Conservation (phyloP, 2,329 filamentous ascomycete species). For the Davidsoniella australis region DNA sequence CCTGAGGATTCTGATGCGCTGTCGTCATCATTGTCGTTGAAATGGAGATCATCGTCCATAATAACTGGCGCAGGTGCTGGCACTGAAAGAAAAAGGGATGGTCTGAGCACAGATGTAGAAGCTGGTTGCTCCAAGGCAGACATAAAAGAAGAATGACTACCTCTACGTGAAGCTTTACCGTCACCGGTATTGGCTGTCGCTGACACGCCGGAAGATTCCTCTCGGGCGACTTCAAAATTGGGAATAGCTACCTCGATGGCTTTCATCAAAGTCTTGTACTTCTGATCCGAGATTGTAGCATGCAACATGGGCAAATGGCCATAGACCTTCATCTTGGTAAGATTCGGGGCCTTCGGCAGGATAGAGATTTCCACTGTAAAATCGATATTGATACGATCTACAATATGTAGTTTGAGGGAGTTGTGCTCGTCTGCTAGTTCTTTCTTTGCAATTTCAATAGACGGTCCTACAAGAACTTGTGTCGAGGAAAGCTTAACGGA, state of each 20-base stretch:
- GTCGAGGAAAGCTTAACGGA: conserved; percentile 84
- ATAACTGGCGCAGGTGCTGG: conserved; percentile 56
- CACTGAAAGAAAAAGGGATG: conserved; percentile 53
- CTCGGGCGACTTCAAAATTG: conserved; percentile 37
- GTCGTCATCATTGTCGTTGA: conserved; percentile 47
- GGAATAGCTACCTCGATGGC: conserved; percentile 91
- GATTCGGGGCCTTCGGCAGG: conserved; percentile 81
- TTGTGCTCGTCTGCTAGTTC: conserved; percentile 56
- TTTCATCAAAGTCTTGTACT: conserved; percentile 95
- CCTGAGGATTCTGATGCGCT: conserved; percentile 38
- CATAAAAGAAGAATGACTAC: conserved; percentile 12
- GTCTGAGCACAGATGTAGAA: conserved; percentile 1
- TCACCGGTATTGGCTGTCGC: background rate
- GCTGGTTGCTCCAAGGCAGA: conserved; percentile 11
- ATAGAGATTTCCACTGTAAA: conserved; percentile 95
- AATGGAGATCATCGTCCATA: conserved; percentile 57
- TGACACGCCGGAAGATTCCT: background rate
- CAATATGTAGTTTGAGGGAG: conserved; percentile 63
- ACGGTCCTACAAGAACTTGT: conserved; percentile 86
- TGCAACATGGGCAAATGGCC: conserved; percentile 86
- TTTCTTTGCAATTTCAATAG: conserved; percentile 73
- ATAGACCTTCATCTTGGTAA: conserved; percentile 81
- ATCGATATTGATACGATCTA: conserved; percentile 94
- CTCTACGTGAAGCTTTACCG: conserved; percentile 1
- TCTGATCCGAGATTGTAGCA: conserved; percentile 78